These are phyloP conservation scores for Phytopythium montanum DNA, from an alignment of 352 stramenopile species.

Conservation along the genomic window DNA sequence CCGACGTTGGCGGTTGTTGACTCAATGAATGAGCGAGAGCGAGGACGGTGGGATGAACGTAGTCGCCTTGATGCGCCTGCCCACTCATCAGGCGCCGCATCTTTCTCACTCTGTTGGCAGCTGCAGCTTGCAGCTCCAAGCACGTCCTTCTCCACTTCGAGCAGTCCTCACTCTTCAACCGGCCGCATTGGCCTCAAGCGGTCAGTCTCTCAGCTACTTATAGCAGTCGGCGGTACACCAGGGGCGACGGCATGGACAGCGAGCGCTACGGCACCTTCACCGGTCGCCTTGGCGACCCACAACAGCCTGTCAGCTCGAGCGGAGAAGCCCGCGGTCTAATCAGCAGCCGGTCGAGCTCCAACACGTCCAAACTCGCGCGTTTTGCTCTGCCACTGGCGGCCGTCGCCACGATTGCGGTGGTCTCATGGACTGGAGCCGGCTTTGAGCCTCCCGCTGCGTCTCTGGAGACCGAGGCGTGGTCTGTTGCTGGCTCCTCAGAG, in stretches of 20 bases:
- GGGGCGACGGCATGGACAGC: not conserved
- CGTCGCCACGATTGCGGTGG: not conserved
- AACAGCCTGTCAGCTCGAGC: not conserved
- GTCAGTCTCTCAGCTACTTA: not conserved
- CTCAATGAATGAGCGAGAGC: not conserved
- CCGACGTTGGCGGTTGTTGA: not conserved
- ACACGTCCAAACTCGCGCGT: not conserved
- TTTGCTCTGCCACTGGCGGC: not conserved
- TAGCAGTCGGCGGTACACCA: not conserved
- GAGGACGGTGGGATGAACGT: not conserved
- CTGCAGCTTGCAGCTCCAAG: not conserved
- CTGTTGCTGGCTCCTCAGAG: not conserved
- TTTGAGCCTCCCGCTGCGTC: not conserved
- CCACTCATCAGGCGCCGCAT: not conserved
- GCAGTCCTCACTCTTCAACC: not conserved
- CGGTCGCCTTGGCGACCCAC: not conserved
- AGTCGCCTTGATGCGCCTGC: not conserved
- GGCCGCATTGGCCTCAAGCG: not conserved
- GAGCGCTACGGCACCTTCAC: slow-evolving; percentile 5
- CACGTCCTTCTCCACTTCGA: not conserved
- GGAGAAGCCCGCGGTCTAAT: not conserved
- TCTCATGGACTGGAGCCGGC: not conserved
- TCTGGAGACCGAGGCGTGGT: not conserved
- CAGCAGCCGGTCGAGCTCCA: not conserved
- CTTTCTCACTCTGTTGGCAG: too few species aligned